A percentile compares a stretch with the other conserved stretches of the same genome.
These are phyloP conservation scores for Priceomyces medius DNA, from an alignment of 805 yeast genomes.

Conservation along the genomic window DNA sequence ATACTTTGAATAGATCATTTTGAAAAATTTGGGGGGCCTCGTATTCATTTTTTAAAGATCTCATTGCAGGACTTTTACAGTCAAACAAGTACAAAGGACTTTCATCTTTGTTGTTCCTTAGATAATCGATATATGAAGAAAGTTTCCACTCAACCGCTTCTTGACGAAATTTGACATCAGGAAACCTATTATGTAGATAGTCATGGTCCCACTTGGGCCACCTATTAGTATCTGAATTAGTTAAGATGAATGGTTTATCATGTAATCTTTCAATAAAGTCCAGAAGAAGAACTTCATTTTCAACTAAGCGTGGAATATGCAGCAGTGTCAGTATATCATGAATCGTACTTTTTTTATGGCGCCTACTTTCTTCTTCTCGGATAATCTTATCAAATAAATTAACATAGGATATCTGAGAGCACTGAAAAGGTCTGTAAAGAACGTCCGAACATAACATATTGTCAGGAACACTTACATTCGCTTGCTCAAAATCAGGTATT, in stretches of 20 bases:
- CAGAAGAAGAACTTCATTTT: conserved; percentile 40
- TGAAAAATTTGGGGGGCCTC: conserved; percentile 53
- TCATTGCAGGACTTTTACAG: conserved; percentile 70
- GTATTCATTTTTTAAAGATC: conserved; percentile 53
- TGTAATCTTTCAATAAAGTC: conserved; percentile 48
- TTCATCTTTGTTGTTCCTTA: conserved; percentile 66
- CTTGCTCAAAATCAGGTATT: conserved; percentile 30
- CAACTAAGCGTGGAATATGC: conserved; percentile 54
- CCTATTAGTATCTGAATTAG: conserved; percentile 26
- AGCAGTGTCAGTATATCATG: conserved; percentile 17
- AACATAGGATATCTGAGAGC: conserved; percentile 66
- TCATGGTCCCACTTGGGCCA: conserved; percentile 70
- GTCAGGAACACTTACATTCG: conserved; percentile 48
- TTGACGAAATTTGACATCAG: conserved; percentile 68
- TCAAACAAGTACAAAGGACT: conserved; percentile 85
- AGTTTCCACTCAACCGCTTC: conserved; percentile 84
- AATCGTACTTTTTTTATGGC: conserved; percentile 6
- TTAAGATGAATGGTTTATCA: conserved; percentile 64
- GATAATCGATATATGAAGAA: conserved; percentile 58
- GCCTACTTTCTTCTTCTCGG: conserved; percentile 40
- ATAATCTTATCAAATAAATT: conserved; percentile 49
- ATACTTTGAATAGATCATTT: conserved; percentile 60
- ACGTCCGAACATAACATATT: conserved; percentile 68
- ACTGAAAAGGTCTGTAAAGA: conserved; percentile 81
- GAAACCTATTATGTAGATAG: conserved; percentile 50